Evolutionary conservation across 2,329 filamentous ascomycete species (phyloP).

Genomic region (Ophiocordyceps sinensis): DNA sequence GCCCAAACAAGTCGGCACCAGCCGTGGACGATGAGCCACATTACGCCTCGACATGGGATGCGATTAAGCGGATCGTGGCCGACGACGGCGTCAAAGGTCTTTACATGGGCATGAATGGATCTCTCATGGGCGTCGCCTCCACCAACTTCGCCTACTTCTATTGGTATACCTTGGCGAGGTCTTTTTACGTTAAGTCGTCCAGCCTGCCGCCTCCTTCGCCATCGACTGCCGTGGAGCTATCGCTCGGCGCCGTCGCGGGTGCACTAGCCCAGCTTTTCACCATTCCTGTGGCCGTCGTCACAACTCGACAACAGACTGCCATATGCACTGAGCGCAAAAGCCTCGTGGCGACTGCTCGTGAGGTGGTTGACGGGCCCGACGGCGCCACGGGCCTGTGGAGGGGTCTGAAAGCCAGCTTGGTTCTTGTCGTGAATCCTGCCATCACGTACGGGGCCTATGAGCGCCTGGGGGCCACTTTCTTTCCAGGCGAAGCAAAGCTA

Average conservation of each 20-base stretch:
- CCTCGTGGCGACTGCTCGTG: conserved; percentile 70
- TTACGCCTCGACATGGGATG: conserved; percentile 80
- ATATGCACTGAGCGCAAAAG: conserved; percentile 72
- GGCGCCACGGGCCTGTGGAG: conserved; percentile 84
- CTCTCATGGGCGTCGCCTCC: conserved; percentile 81
- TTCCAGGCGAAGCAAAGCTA: conserved; percentile 60
- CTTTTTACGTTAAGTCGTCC: conserved; percentile 55
- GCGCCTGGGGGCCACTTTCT: conserved; percentile 63
- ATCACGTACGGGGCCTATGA: conserved; percentile 98
- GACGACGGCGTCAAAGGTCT: conserved; percentile 70
- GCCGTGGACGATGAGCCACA: conserved; percentile 39
- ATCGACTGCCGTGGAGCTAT: conserved; percentile 68
- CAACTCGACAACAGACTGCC: conserved; percentile 91
- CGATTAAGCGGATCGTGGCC: conserved; percentile 68
- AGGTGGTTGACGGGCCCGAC: conserved; percentile 83
- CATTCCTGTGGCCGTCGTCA: conserved; percentile 90
- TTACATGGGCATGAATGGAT: conserved; percentile 77
- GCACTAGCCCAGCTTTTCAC: conserved; percentile 91
- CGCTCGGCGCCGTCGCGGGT: conserved; percentile 74
- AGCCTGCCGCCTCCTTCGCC: conserved; percentile 37
- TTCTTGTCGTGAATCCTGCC: conserved; percentile 88
- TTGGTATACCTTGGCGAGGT: conserved; percentile 86
- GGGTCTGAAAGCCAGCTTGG: conserved; percentile 87
- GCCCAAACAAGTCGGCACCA: conserved; percentile 31
- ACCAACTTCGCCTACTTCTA: conserved; percentile 99